A percentile compares a stretch with the other conserved stretches of the same genome.
Evolutionary conservation across 352 stramenopile genomes (phyloP).

Genomic region (Phytopythium helicoides): DNA sequence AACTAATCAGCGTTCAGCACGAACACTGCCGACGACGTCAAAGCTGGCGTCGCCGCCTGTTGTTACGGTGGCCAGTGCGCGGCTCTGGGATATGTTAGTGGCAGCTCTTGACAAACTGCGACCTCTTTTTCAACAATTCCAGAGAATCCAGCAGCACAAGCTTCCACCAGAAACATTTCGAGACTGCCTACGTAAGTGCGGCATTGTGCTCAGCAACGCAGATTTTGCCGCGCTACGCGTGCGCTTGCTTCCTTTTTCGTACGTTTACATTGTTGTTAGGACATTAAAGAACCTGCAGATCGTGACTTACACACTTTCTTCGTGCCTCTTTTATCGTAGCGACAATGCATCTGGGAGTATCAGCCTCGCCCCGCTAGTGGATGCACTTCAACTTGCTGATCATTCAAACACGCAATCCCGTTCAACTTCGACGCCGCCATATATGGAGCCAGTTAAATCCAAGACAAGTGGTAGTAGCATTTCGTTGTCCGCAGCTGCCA

Average conservation of each 20-base stretch:
- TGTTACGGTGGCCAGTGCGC: constrained; percentile 37
- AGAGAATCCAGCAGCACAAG: constrained; percentile 45
- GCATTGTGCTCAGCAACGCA: constrained; percentile 60
- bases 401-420: constrained; percentile 39
- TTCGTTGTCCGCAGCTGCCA: background rate
- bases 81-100: constrained; percentile 66
- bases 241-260: constrained; percentile 59
- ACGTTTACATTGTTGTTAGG: constrained; percentile 4
- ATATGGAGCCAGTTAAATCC: background rate
- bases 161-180: constrained; percentile 62
- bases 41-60: constrained; percentile 43
- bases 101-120: constrained; percentile 43
- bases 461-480: background rate
- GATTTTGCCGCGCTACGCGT: constrained; percentile 70
- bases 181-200: constrained; percentile 53
- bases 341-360: constrained; percentile 52
- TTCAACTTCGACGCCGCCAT: constrained; percentile 14
- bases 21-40: constrained; percentile 31
- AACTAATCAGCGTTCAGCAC: constrained; percentile 12
- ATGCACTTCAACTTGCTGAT: constrained; percentile 48
- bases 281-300: background rate
- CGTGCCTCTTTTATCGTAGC: constrained; percentile 21
- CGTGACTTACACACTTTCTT: no score
- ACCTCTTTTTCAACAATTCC: constrained; percentile 52
- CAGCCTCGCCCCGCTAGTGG: constrained; percentile 34